Percentiles rank a stretch among this genome's conserved stretches.
These are phyloP conservation scores for Chalciporus chontae DNA, from an alignment of 768 basidiomycete species.

Conservation along the genomic window DNA sequence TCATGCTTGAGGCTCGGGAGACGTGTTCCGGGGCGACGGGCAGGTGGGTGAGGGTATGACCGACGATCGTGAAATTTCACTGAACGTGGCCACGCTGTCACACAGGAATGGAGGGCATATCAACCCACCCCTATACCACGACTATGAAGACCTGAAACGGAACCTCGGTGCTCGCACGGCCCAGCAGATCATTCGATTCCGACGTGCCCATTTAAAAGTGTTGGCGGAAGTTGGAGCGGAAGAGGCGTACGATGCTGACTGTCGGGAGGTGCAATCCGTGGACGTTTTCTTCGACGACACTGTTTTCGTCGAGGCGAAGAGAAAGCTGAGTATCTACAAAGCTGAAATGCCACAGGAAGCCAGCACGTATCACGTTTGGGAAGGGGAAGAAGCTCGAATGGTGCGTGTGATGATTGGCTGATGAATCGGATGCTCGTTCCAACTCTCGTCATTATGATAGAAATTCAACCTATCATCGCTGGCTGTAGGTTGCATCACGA, in stretches of 20 bases:
- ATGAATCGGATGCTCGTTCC: neutral
- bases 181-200: conserved; percentile 38
- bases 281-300: conserved; percentile 33
- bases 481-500: conserved; percentile 49
- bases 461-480: conserved; percentile 44
- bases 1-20: conserved; percentile 63
- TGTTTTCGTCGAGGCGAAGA: conserved; percentile 38
- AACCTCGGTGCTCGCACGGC: conserved; percentile 38
- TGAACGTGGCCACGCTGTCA: neutral
- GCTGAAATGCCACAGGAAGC: conserved; percentile 52
- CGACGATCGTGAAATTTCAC: neutral
- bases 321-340: conserved; percentile 42
- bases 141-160: conserved; percentile 38
- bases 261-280: conserved; percentile 31
- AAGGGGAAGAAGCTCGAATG: conserved; percentile 32
- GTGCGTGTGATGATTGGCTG: conserved; percentile 21
- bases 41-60: conserved; percentile 32
- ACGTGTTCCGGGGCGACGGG: conserved; percentile 52
- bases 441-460: conserved; percentile 32
- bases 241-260: conserved; percentile 27
- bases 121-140: conserved; percentile 46
- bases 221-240: conserved; percentile 29
- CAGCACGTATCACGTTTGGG: conserved; percentile 22
- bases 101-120: conserved; percentile 50
- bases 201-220: conserved; percentile 35